These are phyloP conservation scores for Mangifera indica DNA, from an alignment of 345 rosid species.

Conservation along the genomic window DNA sequence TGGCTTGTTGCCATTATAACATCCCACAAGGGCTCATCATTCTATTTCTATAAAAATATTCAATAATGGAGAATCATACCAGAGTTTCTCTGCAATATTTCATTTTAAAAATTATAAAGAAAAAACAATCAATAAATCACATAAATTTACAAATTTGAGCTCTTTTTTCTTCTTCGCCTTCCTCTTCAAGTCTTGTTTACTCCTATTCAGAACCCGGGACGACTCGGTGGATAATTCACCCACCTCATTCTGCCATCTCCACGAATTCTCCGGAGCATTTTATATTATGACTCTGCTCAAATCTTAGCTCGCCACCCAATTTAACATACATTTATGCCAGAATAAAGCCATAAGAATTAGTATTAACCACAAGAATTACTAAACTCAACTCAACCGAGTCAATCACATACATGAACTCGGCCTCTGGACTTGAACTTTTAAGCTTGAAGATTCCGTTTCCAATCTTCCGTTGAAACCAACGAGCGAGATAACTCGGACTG, in stretches of 20 bases:
- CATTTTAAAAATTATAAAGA: not conserved
- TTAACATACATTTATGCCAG: not conserved
- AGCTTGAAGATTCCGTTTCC: not conserved
- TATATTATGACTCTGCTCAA: constrained; percentile 13
- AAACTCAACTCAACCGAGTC: constrained; percentile 22
- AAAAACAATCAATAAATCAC: constrained; percentile 22
- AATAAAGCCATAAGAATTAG: not conserved
- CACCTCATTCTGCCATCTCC: constrained; percentile 64
- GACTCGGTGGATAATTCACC: constrained; percentile 60
- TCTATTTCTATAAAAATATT: not conserved
- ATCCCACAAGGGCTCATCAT: not conserved
- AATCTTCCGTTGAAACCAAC: not conserved
- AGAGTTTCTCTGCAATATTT: constrained; percentile 16
- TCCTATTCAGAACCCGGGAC: constrained; percentile 57
- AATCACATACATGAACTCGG: constrained; percentile 7
- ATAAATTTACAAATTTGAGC: constrained; percentile 22
- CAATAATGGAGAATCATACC: not conserved
- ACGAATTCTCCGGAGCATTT: constrained; percentile 28
- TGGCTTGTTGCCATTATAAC: too few relatives aligned
- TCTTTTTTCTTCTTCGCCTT: constrained; percentile 24
- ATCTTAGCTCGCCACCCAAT: not conserved
- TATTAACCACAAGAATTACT: constrained; percentile 3
- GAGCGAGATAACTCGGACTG: constrained; percentile 23
- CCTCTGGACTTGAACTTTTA: not conserved
- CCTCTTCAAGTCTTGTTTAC: constrained; percentile 27